Evolutionary conservation across 2,329 filamentous ascomycete species (phyloP), one percentile per base, ranked within the genome.

Genomic region (Cladosporium cucumerinum): DNA sequence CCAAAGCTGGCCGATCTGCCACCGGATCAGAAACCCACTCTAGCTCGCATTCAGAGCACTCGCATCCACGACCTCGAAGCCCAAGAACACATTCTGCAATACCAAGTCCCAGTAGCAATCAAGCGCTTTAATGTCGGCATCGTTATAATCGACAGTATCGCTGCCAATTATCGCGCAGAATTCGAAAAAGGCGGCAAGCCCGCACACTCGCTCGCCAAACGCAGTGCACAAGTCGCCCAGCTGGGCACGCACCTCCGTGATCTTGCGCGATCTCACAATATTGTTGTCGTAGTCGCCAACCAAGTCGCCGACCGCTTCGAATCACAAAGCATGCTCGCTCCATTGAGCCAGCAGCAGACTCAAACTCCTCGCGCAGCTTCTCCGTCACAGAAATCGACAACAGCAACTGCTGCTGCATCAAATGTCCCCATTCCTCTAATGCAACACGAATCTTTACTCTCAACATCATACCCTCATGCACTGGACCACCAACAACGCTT

Each of bases 151-250:
- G 95, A 99, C 79, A 96, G 91, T 5, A 89, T 99, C 30, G 93
- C 95, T 0, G 93, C 95, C 66, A 99, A 99, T 78, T 99, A 95
- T 78, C 89, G 95, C 68, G 93, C 92, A 58, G 94, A 98, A 76
- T 95, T 93, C 72, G 90, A 93, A 70, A 73, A 67, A 72, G 80
- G 57, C 32, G 63, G 66, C 30, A 65, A 69, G 28, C 62, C 60
- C 34, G 72, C 66, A 2, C 76, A 77, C n/a, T 87, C 87, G 68
- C 87, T 98, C 82, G 91, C 90, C 28, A 87, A 87, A 46, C 87
- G 95, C 67, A 89, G 89, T 68, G 82, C 86, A 59, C 91, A 96
- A 73, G 86, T 99, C 60, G 84, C 92, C 18, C 87, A 88, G 32
- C 81, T 97, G 2, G 91, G 94, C 39, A 85, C 88, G 48, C 82